phyloP scores from a whole-genome alignment of 2,329 filamentous ascomycete species.

The Biscogniauxia mediterranea region DNA sequence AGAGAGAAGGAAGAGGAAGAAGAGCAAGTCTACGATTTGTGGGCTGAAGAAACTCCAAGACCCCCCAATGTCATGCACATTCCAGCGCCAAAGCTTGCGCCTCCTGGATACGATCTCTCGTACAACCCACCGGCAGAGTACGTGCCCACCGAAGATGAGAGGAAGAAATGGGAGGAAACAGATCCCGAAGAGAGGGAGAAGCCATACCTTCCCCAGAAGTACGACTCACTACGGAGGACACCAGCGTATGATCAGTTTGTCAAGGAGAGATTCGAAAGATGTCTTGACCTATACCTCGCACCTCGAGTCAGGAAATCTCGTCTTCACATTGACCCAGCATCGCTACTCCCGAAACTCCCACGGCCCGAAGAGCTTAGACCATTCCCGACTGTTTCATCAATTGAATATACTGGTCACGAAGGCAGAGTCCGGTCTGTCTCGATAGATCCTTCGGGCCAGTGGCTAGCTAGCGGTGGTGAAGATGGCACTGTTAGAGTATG shows the following conservation, averaged over 20 bases:
- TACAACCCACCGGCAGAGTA: conserved; percentile 97
- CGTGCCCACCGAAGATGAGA: conserved; percentile 81
- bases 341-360: conserved; percentile 87
- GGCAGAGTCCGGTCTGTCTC: conserved; percentile 82
- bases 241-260: conserved; percentile 88
- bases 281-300: conserved; percentile 91
- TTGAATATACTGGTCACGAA: conserved; percentile 83
- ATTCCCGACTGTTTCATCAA: conserved; percentile 87
- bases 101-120: conserved; percentile 91
- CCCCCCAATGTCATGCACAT: conserved; percentile 91
- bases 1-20: conserved; percentile 71
- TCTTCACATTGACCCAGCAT: conserved; percentile 94
- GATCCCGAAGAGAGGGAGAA: conserved; percentile 90
- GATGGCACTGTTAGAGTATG: conserved; percentile 91
- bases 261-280: conserved; percentile 95
- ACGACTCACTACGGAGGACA: conserved; percentile 82
- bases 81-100: conserved; percentile 87
- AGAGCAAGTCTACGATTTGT: conserved; percentile 79
- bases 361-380: conserved; percentile 90
- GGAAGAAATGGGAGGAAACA: conserved; percentile 75
- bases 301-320: conserved; percentile 89
- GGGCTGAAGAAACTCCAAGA: conserved; percentile 85
- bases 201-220: conserved; percentile 81
- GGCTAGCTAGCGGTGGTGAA: conserved; percentile 88
- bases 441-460: conserved; percentile 82